phyloP scores from a whole-genome alignment of 2,329 filamentous ascomycete genomes.

The Pseudogymnoascus sp. region DNA sequence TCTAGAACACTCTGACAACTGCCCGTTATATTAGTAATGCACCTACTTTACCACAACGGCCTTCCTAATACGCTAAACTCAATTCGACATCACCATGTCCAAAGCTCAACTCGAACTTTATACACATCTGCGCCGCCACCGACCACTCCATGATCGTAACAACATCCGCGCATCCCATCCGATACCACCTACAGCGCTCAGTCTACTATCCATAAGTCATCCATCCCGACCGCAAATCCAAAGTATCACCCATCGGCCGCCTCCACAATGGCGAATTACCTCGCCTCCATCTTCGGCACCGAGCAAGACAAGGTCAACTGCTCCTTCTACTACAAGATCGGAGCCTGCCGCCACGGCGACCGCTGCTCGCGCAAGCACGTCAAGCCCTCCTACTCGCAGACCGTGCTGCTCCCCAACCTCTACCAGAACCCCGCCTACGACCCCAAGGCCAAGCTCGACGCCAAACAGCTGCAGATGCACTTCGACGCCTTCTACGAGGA shows the following conservation, averaged over 20 bases:
- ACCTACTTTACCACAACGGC: neutral
- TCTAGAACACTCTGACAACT: neutral
- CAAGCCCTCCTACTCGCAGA: conserved; percentile 97
- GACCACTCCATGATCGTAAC: neutral
- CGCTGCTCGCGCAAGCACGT: conserved; percentile 98
- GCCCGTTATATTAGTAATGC: conserved; percentile 5
- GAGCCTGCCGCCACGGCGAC: conserved; percentile 95
- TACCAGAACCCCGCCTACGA: conserved; percentile 99
- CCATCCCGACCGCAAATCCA: neutral
- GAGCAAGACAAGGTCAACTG: conserved; percentile 99
- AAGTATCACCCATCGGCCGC: neutral
- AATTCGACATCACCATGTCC: neutral
- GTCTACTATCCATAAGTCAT: neutral
- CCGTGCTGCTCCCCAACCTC: conserved; percentile 93
- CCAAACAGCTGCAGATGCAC: conserved; percentile 94
- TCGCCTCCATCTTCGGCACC: conserved; percentile 98
- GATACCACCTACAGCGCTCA: neutral
- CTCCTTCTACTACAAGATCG: conserved; percentile 99
- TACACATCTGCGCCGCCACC: conserved; percentile 6
- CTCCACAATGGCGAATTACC: conserved; percentile 80
- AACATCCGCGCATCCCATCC: neutral
- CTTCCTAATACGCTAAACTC: neutral
- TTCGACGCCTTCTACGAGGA: conserved; percentile 99
- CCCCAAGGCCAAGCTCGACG: conserved; percentile 92
- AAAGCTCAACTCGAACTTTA: conserved; percentile 6